A percentile compares a stretch with the other conserved stretches of the same genome.
Evolutionary conservation across 2,329 filamentous ascomycete species (phyloP).

Genomic region (Fusarium algeriense): DNA sequence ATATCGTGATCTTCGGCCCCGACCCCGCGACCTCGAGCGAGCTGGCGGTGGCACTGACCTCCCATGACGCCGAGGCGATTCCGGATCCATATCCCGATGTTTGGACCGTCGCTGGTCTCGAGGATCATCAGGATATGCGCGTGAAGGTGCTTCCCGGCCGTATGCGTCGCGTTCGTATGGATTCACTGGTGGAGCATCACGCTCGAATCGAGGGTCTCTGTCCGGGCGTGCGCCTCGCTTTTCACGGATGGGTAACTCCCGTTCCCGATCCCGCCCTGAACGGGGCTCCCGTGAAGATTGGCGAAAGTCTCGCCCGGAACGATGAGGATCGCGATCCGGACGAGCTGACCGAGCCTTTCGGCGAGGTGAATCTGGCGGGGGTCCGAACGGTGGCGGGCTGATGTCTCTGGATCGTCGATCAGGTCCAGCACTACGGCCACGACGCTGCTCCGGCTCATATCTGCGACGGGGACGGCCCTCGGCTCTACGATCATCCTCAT

Average conservation of each 20-base stretch:
- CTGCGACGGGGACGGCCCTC: constrained; percentile 20
- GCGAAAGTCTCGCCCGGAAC: constrained; percentile 17
- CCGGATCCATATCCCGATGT: constrained; percentile 17
- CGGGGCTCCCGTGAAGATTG: constrained; percentile 22
- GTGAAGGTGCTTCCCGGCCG: constrained; percentile 4
- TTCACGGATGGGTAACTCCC: constrained; percentile 20
- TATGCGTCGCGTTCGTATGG: constrained; percentile 26
- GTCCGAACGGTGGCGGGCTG: constrained; percentile 34
- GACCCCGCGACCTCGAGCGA: constrained; percentile 31
- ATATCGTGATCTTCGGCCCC: constrained; percentile 27
- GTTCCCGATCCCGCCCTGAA: constrained; percentile 23
- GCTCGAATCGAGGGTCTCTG: constrained; percentile 22
- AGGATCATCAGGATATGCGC: constrained; percentile 7
- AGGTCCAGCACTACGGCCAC: constrained; percentile 42
- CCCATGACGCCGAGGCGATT: constrained; percentile 36
- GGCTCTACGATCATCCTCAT: constrained; percentile 26
- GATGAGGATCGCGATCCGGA: constrained; percentile 22
- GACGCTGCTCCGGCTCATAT: constrained; percentile 38
- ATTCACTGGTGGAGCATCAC: constrained; percentile 12
- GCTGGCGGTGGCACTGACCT: constrained; percentile 22
- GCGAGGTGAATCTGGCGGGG: constrained; percentile 37
- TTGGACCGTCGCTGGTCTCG: constrained; percentile 13
- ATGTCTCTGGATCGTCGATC: constrained; percentile 27
- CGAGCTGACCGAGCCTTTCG: constrained; percentile 36
- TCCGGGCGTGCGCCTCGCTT: constrained; percentile 23